Evolutionary conservation across 163 green algal genomes (phyloP), one percentile per base, ranked within the genome.

Genomic region (Chlorella variabilis): DNA sequence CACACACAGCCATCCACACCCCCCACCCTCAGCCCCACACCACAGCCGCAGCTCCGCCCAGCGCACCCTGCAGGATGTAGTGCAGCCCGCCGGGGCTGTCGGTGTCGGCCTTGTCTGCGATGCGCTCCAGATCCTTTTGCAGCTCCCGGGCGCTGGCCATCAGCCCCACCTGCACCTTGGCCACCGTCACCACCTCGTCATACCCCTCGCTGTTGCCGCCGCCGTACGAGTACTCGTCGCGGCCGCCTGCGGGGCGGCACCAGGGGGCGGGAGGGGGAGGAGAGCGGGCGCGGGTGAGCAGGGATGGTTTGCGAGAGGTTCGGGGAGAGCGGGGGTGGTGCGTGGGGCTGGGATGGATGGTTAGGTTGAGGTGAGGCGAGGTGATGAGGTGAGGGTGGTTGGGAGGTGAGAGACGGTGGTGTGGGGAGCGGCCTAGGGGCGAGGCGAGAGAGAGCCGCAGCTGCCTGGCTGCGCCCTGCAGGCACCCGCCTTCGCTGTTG

Each of bases 101-200:
- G n/a, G 93, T 98, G 89, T 99, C 94, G 25, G 95, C 93, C 6
- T 90, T 59, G 23, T 86, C 81, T 4, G 93, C 92, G 48, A 99
- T 95, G 25, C 89, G 79, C 33, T 98, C 94, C 66, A 99, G 84
- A 66, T 98, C 91, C 15, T 69, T 70, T 88, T 99, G 94, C 69
- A 98, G 92, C 56, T 88, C 71, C 23, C 93, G 87, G 31, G 96
- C 95, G 65, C 90, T 89, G 20, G 93, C 94, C 83, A 99, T 91
- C 61, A 99, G 84, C 21, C 95, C 96, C 27, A 99, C 67, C 48
- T 86, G 71, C 54, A 71, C 42, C 34, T 67, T 85, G 42, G 42
- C 79, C 34, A 73, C 51, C 13, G 45, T 75, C 56, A 76, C 75
- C n/a, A 69, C 58, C 51, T 83, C 61, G 0, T 83, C 56, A 8